Base-by-base conservation (phyloP, 345 rosid genomes). In the Microthlaspi erraticum region DNA sequence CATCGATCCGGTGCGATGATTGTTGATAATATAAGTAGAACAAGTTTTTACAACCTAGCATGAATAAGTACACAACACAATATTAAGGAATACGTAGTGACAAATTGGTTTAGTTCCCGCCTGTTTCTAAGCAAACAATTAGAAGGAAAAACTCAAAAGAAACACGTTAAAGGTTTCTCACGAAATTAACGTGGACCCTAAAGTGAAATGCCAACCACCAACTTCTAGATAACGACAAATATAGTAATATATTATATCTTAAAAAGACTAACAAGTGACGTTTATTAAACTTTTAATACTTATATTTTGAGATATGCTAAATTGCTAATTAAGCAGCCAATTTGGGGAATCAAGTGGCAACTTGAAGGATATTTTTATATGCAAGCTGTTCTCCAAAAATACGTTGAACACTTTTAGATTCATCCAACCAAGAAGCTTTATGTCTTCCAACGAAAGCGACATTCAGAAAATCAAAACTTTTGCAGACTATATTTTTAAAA, bases 301-400 rank as follows among this genome's bases (percentile, higher is more conserved):
- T 10, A 39, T 57, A 48, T 29, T 26, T 57, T 31, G n/a, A 39
- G 53, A 26, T 46, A 46, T 56, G 66, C 29, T 65, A 64, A 56
- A 41, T 66, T 56, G 66, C 29, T 65, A 64, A 56, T 50, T 66
- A 16, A 43, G 78, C 73, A 66, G 68, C 68, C 78, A 50, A 59
- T 66, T 59, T 74, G 62, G 31, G 56, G 48, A 34, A 33, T 74
- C 68, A 66, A 66, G 56, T 65, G 54, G 62, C 52, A 56, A 42
- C 71, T 73, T 57, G 71, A 11, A 65, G 36, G 37, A 48, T 56
- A 59, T 37, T 56, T 65, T 29, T 38, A 13, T 66, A 10, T 66
- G 68, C 73, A 74, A 74, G 78, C 78, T 74, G 73, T 74, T 23
- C 48, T 74, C 73, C 78, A 74, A 59, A 42, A 3, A 2, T 19